Evolutionary conservation across 2,329 filamentous ascomycete species (phyloP), one percentile per base, ranked within the genome.

Genomic region (Rhinocladiella mackenziei): DNA sequence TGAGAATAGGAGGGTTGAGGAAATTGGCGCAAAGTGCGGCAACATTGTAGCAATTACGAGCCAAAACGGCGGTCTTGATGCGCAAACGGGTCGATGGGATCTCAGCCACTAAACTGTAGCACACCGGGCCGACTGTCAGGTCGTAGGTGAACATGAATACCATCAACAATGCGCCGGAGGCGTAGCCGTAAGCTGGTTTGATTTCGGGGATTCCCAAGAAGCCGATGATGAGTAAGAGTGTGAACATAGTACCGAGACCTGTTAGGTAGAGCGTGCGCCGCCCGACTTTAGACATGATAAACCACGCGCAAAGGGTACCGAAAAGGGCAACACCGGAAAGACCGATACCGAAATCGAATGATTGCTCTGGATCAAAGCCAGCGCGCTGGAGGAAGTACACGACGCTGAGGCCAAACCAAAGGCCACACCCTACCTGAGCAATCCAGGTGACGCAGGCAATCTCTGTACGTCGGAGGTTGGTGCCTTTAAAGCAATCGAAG

Each of bases 261-360:
- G 78, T 83, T 5, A 91, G 68, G 58, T 88, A 92, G 2, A 94
- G 74, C 1, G 79, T 73, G 43, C 87, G 78, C 37, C 87, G 84
- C 35, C 87, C 87, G 39, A 89, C 67, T 2, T 84, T 84, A 14
- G 78, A 57, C 80, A 91, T 89, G 34, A 92, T 70, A 51, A 77
- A 78, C 86, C 86, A 92, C 1, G 86, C 82, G 35, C 83, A 84
- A 50, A 92, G 80, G 3, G 88, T 84, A 34, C 86, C 87, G 20
- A 81, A 78, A 74, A 89, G 87, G 67, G 89, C 76, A 60, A 81
- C 76, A 9, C 69, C 73, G 55, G 78, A 78, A 53, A 78, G 75
- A 33, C 76, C 77, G 46, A 80, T 68, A 7, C 74, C 70, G 56
- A 81, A 76, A 41, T 73, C 65, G 47, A 78, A 81, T 0, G 77